A percentile compares a stretch with the other conserved stretches of the same genome.
These are phyloP conservation scores for Botryotinia convoluta DNA, from an alignment of 2,329 filamentous ascomycete genomes.

Conservation along the genomic window DNA sequence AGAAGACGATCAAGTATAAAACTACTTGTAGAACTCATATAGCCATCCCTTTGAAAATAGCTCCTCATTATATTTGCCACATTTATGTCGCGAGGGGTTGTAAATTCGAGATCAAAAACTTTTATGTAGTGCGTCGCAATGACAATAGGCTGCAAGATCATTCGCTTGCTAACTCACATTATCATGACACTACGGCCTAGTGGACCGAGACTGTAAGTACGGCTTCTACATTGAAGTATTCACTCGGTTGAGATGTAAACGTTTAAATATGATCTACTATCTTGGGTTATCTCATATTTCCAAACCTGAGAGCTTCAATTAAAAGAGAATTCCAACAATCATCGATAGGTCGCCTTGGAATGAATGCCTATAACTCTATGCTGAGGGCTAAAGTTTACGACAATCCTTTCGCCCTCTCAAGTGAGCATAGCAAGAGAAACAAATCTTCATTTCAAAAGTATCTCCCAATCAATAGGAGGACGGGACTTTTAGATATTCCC, in stretches of 20 bases:
- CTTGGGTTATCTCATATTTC: neutral
- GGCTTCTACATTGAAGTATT: accelerated
- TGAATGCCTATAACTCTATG: neutral
- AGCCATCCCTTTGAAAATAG: neutral
- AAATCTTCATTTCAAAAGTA: neutral
- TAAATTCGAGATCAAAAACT: neutral
- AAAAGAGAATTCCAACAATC: accelerated
- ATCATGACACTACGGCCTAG: neutral
- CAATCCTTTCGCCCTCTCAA: neutral
- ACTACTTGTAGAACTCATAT: accelerated
- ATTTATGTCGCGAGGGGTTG: accelerated
- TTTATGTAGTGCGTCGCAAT: neutral
- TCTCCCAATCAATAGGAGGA: too few relatives aligned
- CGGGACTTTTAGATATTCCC: neutral
- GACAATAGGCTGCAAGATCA: neutral
- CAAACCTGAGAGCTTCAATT: neutral
- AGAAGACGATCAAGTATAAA: neutral
- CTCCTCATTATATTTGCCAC: neutral
- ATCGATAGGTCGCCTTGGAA: neutral
- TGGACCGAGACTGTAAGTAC: neutral
- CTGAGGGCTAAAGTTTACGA: neutral
- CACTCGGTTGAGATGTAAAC: accelerated
- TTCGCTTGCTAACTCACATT: neutral
- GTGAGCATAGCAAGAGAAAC: neutral
- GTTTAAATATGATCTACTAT: neutral